Conservation (phyloP, 768 basidiomycete genomes). For the Agrocybe chaxingu region DNA sequence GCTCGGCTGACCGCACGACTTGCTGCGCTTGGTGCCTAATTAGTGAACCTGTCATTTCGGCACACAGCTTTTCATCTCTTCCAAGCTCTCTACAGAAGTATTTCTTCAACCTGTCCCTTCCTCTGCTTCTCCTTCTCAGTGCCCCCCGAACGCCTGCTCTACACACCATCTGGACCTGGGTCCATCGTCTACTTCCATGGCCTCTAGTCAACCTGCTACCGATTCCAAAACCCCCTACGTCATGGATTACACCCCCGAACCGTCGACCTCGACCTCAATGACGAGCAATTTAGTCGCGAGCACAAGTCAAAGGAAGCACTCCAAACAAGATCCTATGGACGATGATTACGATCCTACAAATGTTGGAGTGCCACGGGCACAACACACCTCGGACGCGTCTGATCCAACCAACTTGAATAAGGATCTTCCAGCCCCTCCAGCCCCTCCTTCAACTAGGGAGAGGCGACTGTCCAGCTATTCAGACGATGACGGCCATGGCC, state of each 20-base stretch:
- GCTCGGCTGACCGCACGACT: no score
- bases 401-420: slow-evolving; percentile 1
- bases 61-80: no score
- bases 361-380: slow-evolving; percentile 3
- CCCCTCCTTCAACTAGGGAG: no score
- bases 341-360: slow-evolving; percentile 11
- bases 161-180: not conserved
- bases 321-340: slow-evolving; percentile 1
- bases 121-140: no score
- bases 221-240: slow-evolving; percentile 3
- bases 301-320: slow-evolving; percentile 3
- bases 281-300: not conserved
- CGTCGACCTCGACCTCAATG: slow-evolving; percentile 1
- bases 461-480: slow-evolving; percentile 3
- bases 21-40: no score
- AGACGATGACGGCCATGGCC: slow-evolving; percentile 12
- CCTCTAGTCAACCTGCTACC: not conserved
- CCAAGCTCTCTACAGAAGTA: no score
- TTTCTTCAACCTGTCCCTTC: no score
- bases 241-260: not conserved
- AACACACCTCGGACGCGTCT: slow-evolving; percentile 1
- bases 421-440: not conserved
- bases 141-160: no score
- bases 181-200: not conserved
- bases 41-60: no score